Evolutionary conservation across 768 basidiomycete species (phyloP).

Genomic region (Macrolepiota fuliginosa): DNA sequence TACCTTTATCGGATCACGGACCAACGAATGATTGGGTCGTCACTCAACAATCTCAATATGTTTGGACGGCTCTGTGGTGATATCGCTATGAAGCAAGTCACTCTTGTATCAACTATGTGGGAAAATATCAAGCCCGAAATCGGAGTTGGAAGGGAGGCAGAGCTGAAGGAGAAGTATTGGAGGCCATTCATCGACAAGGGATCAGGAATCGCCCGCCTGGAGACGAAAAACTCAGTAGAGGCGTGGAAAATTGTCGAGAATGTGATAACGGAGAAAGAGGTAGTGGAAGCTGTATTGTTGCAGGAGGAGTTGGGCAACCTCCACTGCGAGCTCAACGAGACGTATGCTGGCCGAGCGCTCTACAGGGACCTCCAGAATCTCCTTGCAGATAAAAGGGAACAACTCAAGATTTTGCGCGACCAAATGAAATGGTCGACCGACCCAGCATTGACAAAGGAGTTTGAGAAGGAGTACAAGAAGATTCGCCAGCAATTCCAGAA

Average conservation of each 20-base stretch:
- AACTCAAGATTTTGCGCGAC: background rate
- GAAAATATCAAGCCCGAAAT: slow-evolving; percentile 21
- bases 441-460: slow-evolving; percentile 5
- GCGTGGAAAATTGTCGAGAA: slow-evolving; percentile 18
- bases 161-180: slow-evolving; percentile 12
- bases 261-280: slow-evolving; percentile 7
- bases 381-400: slow-evolving; percentile 14
- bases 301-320: slow-evolving; percentile 20
- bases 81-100: slow-evolving; percentile 25
- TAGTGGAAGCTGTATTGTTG: slow-evolving; percentile 9
- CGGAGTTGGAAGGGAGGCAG: slow-evolving; percentile 23
- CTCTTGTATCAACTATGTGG: slow-evolving; percentile 39
- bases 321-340: slow-evolving; percentile 8
- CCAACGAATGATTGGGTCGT: slow-evolving; percentile 32
- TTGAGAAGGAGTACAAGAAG: slow-evolving; percentile 11
- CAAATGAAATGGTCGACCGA: slow-evolving; percentile 12
- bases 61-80: slow-evolving; percentile 28
- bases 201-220: slow-evolving; percentile 12
- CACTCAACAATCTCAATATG: slow-evolving; percentile 29
- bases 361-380: slow-evolving; percentile 14
- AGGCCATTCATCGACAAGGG: slow-evolving; percentile 12
- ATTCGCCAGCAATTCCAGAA: slow-evolving; percentile 18
- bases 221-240: slow-evolving; percentile 6
- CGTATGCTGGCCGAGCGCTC: slow-evolving; percentile 14
- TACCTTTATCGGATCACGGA: slow-evolving; percentile 40